Evolutionary conservation across 495 filamentous ascomycete species (phyloP).

Genomic region (Aspergillus haitiensis): DNA sequence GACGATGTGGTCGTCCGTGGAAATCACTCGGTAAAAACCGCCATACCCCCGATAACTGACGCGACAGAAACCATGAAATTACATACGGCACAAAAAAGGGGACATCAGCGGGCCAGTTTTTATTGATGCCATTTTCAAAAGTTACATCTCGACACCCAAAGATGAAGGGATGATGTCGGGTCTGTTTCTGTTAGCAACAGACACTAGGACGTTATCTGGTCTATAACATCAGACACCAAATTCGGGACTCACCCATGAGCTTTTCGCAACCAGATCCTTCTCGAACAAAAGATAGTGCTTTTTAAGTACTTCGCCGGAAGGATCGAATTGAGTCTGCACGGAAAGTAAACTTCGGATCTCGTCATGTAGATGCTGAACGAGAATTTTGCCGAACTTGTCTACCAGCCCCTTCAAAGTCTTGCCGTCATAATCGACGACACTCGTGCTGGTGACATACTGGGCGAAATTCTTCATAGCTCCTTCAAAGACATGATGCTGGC

Average conservation of each 20-base stretch:
- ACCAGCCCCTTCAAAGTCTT: not conserved
- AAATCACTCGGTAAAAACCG: not conserved
- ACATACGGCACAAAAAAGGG: not conserved
- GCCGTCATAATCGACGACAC: not conserved
- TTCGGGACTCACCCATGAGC: not conserved
- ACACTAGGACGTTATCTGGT: not conserved
- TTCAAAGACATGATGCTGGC: not conserved
- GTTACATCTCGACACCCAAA: not conserved
- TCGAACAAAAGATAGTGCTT: not conserved
- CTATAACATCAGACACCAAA: not conserved
- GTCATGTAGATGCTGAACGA: constrained; percentile 1
- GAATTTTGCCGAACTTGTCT: not conserved
- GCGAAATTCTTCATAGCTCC: not conserved
- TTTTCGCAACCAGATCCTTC: not conserved
- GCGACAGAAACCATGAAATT: not conserved
- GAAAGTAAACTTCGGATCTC: not conserved
- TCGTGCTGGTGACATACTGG: not conserved
- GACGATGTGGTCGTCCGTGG: not conserved
- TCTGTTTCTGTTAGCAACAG: not conserved
- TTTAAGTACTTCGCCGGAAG: not conserved
- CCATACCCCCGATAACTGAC: not conserved
- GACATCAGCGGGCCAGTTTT: not conserved
- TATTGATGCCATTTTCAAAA: not conserved
- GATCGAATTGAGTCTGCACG: not conserved
- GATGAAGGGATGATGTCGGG: not conserved